phyloP scores from a whole-genome alignment of 2,329 filamentous ascomycete species.

The Ceratocystis destructans region DNA sequence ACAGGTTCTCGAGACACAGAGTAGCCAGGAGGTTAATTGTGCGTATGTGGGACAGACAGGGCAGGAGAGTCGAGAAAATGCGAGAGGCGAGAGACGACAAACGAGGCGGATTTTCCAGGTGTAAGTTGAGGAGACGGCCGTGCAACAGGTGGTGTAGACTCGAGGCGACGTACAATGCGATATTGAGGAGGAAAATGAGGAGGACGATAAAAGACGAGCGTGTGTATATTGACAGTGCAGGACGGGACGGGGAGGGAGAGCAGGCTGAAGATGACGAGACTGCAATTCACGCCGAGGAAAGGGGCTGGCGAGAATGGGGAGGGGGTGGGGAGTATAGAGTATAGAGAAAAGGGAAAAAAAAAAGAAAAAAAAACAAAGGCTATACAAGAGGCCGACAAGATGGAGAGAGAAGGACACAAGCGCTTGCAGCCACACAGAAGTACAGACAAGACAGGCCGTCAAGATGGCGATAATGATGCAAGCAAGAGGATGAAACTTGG shows the following conservation, averaged over 20 bases:
- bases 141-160: neutral
- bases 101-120: neutral
- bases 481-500: neutral
- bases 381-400: neutral
- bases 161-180: too few relatives aligned
- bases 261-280: neutral
- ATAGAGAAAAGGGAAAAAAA: neutral
- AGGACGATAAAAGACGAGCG: too few relatives aligned
- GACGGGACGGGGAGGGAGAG: neutral
- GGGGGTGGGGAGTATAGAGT: neutral
- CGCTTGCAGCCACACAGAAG: neutral
- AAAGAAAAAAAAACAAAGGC: conserved; percentile 1
- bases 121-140: neutral
- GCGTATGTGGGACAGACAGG: neutral
- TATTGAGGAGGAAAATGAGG: too few relatives aligned
- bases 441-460: neutral
- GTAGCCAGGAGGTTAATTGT: neutral
- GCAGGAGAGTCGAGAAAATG: neutral
- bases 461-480: neutral
- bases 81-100: neutral
- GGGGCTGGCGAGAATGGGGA: neutral
- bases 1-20: neutral
- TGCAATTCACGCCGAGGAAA: neutral
- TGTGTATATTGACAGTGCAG: neutral
- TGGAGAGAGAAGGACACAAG: neutral